These are phyloP conservation scores for Saturnispora saitoi DNA, from an alignment of 805 yeast genomes.

Conservation along the genomic window DNA sequence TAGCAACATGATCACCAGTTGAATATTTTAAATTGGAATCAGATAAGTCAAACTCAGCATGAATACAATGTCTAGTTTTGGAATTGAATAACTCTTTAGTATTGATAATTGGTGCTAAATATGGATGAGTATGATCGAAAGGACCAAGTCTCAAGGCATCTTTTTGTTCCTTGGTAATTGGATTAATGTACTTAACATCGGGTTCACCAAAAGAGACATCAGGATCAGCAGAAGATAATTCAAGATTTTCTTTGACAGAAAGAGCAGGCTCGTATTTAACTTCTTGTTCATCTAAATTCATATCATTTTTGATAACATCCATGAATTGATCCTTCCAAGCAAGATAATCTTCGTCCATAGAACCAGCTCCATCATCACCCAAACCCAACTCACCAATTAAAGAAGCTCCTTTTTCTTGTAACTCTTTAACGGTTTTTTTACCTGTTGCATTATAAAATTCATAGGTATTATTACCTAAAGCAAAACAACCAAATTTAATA, in stretches of 20 bases:
- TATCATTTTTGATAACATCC: conserved; percentile 30
- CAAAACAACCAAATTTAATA: conserved; percentile 55
- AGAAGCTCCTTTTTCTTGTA: conserved; percentile 52
- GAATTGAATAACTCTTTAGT: conserved; percentile 52
- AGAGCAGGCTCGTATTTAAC: conserved; percentile 53
- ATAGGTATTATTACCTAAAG: conserved; percentile 87
- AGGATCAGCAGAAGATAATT: background rate
- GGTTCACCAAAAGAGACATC: conserved; percentile 80
- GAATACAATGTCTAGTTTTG: conserved; percentile 64
- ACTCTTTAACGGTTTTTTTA: conserved; percentile 41
- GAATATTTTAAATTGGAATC: conserved; percentile 69
- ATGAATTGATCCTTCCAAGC: conserved; percentile 81
- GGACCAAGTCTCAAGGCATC: conserved; percentile 16
- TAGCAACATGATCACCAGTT: conserved; percentile 90
- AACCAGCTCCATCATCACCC: conserved; percentile 89
- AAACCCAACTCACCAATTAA: conserved; percentile 61
- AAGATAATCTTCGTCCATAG: conserved; percentile 83
- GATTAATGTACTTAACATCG: conserved; percentile 38
- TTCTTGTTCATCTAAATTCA: conserved; percentile 7
- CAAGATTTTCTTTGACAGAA: conserved; percentile 25
- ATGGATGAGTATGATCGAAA: conserved; percentile 40
- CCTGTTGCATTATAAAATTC: conserved; percentile 81
- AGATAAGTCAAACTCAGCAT: conserved; percentile 62
- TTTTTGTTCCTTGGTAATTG: conserved; percentile 19
- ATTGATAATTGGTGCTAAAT: conserved; percentile 49